These are phyloP conservation scores for Cokeromyces recurvatus DNA, from an alignment of 371 early-diverging fungal species.

Conservation along the genomic window DNA sequence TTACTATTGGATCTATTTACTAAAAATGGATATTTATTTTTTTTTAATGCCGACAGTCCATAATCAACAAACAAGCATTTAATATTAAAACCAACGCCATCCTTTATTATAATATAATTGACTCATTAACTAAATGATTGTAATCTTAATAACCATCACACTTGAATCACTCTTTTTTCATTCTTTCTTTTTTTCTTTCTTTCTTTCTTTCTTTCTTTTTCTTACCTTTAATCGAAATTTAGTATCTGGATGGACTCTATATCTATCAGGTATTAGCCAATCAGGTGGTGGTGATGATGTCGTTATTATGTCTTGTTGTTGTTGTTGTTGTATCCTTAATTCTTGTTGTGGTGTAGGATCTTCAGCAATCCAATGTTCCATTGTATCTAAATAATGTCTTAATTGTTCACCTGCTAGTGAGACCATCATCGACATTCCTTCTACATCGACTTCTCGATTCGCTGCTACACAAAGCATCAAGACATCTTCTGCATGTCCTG, in stretches of 20 bases:
- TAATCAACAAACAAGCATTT: too few relatives aligned
- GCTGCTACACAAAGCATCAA: conserved; percentile 37
- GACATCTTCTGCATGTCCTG: conserved; percentile 38
- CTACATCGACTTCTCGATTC: conserved; percentile 32
- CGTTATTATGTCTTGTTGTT: background rate
- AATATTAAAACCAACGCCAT: conserved; percentile 36
- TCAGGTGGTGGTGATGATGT: conserved; percentile 30
- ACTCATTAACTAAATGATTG: conserved; percentile 37
- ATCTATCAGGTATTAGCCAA: conserved; percentile 44
- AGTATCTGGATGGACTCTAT: conserved; percentile 29
- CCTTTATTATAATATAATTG: conserved; percentile 30
- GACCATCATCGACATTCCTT: conserved; percentile 41
- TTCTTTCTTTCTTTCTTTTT: too few relatives aligned
- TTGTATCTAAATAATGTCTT: conserved; percentile 30
- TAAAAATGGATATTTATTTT: too few relatives aligned
- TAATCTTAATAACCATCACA: too few relatives aligned
- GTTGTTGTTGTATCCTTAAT: conserved; percentile 14
- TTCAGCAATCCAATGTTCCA: conserved; percentile 27
- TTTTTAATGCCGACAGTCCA: too few relatives aligned
- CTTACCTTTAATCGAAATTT: conserved; percentile 34
- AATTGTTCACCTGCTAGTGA: conserved; percentile 39
- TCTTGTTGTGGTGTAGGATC: conserved; percentile 35
- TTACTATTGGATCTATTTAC: too few relatives aligned
- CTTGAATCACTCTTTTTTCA: too few relatives aligned
- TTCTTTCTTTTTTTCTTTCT: too few relatives aligned